Evolutionary conservation across 805 yeast species (phyloP), one percentile per base, ranked within the genome.

Genomic region (Metschnikowia santaceciliae): DNA sequence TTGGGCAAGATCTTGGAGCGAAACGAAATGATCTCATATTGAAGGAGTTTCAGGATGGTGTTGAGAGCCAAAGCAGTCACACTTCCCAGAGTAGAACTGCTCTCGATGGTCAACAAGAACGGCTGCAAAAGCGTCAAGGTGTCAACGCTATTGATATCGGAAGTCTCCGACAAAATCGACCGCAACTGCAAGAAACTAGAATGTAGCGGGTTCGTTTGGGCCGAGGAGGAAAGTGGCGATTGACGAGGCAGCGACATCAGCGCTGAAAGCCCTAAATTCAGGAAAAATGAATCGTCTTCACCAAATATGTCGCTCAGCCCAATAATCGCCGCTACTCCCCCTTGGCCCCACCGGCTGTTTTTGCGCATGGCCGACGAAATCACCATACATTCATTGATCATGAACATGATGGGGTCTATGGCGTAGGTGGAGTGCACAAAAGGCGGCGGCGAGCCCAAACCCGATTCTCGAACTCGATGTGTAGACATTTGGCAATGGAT

Each of bases 321-420:
- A 42, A 92, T 73, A 32, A 92, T 81, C 5, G 96, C 89, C 8
- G 97, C 92, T 36, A 91, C 94, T 46, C 86, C 86, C 39, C 86
- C 80, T 58, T 86, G 86, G 55, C 88, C 82, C 63, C 90, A 81
- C 55, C 88, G 78, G 45, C 61, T 61, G 62, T 66, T 65, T 63
- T 90, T 90, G 49, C 97, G 77, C 96, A 94, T 90, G 20, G 94
- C 90, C 17, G 96, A 84, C 17, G 92, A 82, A 47, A 94, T 80
- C 51, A 84, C 78, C 62, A 89, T 86, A 66, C 97, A 90, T 71
- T 94, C 98, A 63, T 88, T 87, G 54, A 90, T 83, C 57, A 90
- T 86, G 58, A 92, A 81, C 1, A 95, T 86, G 50, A 86, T 78
- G 13, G 95, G 88, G 66, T 88, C 91, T 47, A 88, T 76, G 6